These are phyloP conservation scores for Astrothelium subdiscretum DNA, from an alignment of 495 filamentous ascomycete species.

Conservation along the genomic window DNA sequence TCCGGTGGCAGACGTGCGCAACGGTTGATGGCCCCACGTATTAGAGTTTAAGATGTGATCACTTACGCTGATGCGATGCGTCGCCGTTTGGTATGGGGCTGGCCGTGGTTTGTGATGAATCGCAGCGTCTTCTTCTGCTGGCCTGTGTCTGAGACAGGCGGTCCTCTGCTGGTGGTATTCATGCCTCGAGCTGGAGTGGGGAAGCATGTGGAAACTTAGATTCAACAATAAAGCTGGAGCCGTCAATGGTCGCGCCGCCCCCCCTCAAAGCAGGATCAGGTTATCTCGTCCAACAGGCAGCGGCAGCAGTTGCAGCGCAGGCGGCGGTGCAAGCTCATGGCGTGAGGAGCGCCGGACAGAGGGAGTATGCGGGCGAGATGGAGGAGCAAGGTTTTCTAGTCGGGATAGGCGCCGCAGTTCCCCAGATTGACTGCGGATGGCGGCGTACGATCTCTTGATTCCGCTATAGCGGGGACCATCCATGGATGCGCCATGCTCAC, in stretches of 20 bases:
- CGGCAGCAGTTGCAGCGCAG: not conserved
- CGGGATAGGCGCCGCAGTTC: not conserved
- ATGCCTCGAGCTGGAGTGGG: not conserved
- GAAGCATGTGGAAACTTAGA: not conserved
- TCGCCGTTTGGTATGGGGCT: conserved; percentile 67
- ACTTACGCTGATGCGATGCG: conserved; percentile 75
- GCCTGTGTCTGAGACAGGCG: not conserved
- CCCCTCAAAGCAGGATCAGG: too few relatives aligned
- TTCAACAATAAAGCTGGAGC: not conserved
- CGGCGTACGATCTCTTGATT: conserved; percentile 2
- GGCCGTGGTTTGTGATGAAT: conserved; percentile 72
- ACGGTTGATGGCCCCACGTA: not conserved
- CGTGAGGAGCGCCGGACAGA: conserved; percentile 1
- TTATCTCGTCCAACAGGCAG: not conserved
- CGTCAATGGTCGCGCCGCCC: not conserved
- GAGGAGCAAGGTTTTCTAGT: not conserved
- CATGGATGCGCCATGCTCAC: not conserved
- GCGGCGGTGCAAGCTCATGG: not conserved
- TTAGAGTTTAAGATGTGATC: conserved; percentile 20
- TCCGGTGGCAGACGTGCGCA: not conserved
- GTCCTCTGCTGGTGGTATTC: not conserved
- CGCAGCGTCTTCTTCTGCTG: conserved; percentile 43
- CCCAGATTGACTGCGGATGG: not conserved
- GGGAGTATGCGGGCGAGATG: not conserved
- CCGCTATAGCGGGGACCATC: not conserved